These are phyloP conservation scores for Paraphaeosphaeria minitans DNA, from an alignment of 2,329 filamentous ascomycete genomes.

Conservation along the genomic window DNA sequence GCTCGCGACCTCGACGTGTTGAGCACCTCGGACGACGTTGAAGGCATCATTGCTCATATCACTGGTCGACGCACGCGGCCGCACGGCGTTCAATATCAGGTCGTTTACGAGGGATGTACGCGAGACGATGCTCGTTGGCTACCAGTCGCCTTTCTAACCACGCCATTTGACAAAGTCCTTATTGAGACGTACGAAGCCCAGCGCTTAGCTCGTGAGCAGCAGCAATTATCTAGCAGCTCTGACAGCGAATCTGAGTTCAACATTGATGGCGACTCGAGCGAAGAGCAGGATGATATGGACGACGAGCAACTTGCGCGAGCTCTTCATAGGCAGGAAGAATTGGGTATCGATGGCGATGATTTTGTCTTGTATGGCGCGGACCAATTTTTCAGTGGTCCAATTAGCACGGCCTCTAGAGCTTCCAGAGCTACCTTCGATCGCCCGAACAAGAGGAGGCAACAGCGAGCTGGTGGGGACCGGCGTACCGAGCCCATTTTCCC, in stretches of 20 bases:
- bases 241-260: constrained; percentile 20
- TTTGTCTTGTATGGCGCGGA: constrained; percentile 62
- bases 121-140: constrained; percentile 59
- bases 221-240: constrained; percentile 20
- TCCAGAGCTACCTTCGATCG: constrained; percentile 27
- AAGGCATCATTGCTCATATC: constrained; percentile 50
- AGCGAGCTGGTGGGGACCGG: constrained; percentile 22
- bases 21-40: constrained; percentile 56
- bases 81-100: constrained; percentile 57
- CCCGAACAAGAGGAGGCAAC: constrained; percentile 32
- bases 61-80: constrained; percentile 53
- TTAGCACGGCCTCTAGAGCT: constrained; percentile 14
- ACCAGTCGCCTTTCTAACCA: constrained; percentile 35
- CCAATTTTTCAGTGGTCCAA: constrained; percentile 44
- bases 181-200: constrained; percentile 35
- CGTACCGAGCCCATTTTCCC: constrained; percentile 50
- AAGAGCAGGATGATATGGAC: constrained; percentile 48
- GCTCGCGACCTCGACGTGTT: constrained; percentile 55
- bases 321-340: constrained; percentile 65
- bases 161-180: constrained; percentile 28
- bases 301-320: constrained; percentile 68
- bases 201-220: not conserved
- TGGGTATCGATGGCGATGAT: constrained; percentile 66
- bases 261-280: constrained; percentile 45
- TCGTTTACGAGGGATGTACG: constrained; percentile 53